Evolutionary conservation across 177 flowering plant species (phyloP).

Genomic region (Vitis hybrid): DNA sequence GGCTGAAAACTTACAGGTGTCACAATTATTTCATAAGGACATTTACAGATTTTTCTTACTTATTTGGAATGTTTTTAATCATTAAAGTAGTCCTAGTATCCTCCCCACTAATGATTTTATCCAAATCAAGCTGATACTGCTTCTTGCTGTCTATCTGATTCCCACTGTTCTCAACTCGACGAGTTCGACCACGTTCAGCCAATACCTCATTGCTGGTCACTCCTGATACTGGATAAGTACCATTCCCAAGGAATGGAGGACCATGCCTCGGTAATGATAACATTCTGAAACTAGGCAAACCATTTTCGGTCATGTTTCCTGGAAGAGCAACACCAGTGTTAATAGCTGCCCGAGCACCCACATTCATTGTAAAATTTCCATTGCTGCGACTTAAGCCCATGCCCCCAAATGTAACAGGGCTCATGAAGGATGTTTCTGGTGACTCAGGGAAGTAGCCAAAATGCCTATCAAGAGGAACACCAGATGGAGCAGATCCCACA

Average conservation of each 20-base stretch:
- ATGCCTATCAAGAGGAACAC: constrained; percentile 66
- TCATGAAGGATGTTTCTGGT: constrained; percentile 72
- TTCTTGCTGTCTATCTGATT: constrained; percentile 80
- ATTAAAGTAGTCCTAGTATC: constrained; percentile 92
- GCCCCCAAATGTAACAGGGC: constrained; percentile 48
- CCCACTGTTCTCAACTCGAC: constrained; percentile 58
- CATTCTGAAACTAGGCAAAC: constrained; percentile 69
- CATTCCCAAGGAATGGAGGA: constrained; percentile 55
- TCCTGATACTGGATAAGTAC: constrained; percentile 46
- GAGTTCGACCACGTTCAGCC: constrained; percentile 63
- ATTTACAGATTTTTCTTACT: constrained; percentile 44
- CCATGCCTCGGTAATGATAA: constrained; percentile 66
- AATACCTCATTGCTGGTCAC: constrained; percentile 47
- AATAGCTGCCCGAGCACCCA: constrained; percentile 51
- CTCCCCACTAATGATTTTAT: constrained; percentile 82
- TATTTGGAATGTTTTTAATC: constrained; percentile 98
- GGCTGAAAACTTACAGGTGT: not conserved
- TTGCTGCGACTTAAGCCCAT: constrained; percentile 44
- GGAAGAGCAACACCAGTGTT: constrained; percentile 44
- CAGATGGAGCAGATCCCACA: constrained; percentile 99
- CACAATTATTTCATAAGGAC: not conserved
- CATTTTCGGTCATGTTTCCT: constrained; percentile 65
- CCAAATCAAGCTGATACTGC: constrained; percentile 91
- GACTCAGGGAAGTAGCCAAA: constrained; percentile 80
- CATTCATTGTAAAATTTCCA: constrained; percentile 53